A percentile compares a stretch with the other conserved stretches of the same genome.
Evolutionary conservation across 768 basidiomycete species (phyloP).

Genomic region (Gymnopilus junonius): DNA sequence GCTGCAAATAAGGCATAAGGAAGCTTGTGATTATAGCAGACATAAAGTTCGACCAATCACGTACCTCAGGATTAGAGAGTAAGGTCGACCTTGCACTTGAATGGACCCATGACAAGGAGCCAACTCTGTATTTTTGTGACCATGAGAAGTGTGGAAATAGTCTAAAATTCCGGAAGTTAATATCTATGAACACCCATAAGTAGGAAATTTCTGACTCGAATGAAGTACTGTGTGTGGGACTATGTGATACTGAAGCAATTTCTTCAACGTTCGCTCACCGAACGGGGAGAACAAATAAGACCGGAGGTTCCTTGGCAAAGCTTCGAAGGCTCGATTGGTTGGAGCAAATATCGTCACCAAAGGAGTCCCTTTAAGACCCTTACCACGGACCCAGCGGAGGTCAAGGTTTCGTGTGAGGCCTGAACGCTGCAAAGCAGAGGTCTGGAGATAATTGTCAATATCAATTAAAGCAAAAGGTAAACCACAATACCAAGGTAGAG

Average conservation of each 20-base stretch:
- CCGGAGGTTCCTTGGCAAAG: slow-evolving; percentile 53
- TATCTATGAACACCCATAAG: neutral
- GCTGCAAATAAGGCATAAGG: neutral
- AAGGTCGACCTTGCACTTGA: neutral
- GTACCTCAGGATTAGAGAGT: neutral
- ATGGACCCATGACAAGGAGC: neutral
- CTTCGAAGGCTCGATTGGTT: slow-evolving; percentile 51
- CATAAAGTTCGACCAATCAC: neutral
- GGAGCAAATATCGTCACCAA: slow-evolving; percentile 59
- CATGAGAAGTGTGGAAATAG: neutral
- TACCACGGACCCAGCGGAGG: slow-evolving; percentile 45
- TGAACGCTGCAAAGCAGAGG: slow-evolving; percentile 59
- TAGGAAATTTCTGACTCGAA: slow-evolving; percentile 41
- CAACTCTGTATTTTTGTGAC: neutral
- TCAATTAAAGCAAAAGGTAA: neutral
- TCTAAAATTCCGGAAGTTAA: slow-evolving; percentile 24
- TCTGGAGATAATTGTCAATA: slow-evolving; percentile 35
- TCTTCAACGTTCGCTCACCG: slow-evolving; percentile 52
- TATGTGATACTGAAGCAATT: slow-evolving; percentile 62
- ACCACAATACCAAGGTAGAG: slow-evolving; percentile 46
- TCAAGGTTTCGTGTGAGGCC: slow-evolving; percentile 48
- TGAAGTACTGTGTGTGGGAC: slow-evolving; percentile 53
- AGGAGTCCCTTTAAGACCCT: slow-evolving; percentile 48
- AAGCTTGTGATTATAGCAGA: neutral
- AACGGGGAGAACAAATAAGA: slow-evolving; percentile 66